A percentile compares a stretch with the other conserved stretches of the same genome.
Evolutionary conservation across 371 early-diverging fungal species (phyloP).

Genomic region (Lichtheimia hyalospora): DNA sequence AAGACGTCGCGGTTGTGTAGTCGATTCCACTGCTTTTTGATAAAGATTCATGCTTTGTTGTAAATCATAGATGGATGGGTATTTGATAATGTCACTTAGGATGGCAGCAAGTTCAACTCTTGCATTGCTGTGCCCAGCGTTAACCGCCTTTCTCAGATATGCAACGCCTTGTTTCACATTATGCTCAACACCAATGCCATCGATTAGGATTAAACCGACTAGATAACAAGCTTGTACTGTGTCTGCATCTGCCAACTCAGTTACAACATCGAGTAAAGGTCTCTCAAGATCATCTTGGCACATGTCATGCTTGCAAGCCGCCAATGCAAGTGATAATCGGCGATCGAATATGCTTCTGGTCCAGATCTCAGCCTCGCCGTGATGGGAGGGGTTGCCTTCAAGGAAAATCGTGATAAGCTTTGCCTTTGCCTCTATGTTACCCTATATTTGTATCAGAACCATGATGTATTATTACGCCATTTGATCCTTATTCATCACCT

Average conservation of each 20-base stretch:
- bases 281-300: conserved; percentile 1
- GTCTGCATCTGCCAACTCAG: conserved; percentile 17
- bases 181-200: conserved; percentile 35
- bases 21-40: conserved; percentile 22
- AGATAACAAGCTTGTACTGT: conserved; percentile 20
- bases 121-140: conserved; percentile 33
- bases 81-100: conserved; percentile 38
- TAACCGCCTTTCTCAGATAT: conserved; percentile 31
- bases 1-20: conserved; percentile 9
- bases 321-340: conserved; percentile 33
- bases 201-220: conserved; percentile 32
- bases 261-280: conserved; percentile 19
- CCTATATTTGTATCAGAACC: conserved; percentile 17
- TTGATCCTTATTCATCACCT: conserved; percentile 16
- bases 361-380: conserved; percentile 44
- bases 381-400: background rate
- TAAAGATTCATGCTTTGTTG: conserved; percentile 33
- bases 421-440: conserved; percentile 47
- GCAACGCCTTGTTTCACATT: conserved; percentile 24
- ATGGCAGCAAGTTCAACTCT: conserved; percentile 39
- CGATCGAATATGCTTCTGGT: conserved; percentile 47
- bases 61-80: conserved; percentile 37
- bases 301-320: conserved; percentile 25
- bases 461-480: background rate
- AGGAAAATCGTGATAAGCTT: conserved; percentile 42